A percentile compares a stretch with the other conserved stretches of the same genome.
Evolutionary conservation across 805 yeast species (phyloP).

Genomic region (Barnettozyma botsteinii): DNA sequence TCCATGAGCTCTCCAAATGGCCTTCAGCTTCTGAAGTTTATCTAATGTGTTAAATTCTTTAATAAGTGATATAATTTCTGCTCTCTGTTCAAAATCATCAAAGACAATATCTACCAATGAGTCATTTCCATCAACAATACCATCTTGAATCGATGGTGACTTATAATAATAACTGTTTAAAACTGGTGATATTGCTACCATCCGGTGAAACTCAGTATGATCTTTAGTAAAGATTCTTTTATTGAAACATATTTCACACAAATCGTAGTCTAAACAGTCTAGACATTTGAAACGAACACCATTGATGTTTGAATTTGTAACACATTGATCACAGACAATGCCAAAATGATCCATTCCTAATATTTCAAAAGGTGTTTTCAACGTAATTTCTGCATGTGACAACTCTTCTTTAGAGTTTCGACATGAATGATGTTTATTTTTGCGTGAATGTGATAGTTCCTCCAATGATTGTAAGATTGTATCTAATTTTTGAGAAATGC

Average conservation of each 20-base stretch:
- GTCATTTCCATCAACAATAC: slow-evolving; percentile 1
- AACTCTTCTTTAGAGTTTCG: no score
- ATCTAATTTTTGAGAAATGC: neutral
- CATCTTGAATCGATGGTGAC: neutral
- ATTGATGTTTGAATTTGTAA: neutral
- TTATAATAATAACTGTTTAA: neutral
- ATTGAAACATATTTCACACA: slow-evolving; percentile 4
- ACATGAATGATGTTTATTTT: neutral
- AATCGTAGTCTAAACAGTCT: slow-evolving; percentile 2
- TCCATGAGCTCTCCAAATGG: no score
- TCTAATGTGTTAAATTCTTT: slow-evolving; percentile 1
- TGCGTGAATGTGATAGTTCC: neutral
- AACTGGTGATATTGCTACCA: slow-evolving; percentile 2
- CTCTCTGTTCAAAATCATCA: slow-evolving; percentile 3
- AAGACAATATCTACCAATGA: slow-evolving; percentile 3
- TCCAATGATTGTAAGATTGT: neutral
- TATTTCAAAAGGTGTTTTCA: neutral
- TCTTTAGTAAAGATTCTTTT: neutral
- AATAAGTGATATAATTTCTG: slow-evolving; percentile 1
- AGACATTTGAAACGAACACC: slow-evolving; percentile 7
- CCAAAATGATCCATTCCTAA: slow-evolving; percentile 9
- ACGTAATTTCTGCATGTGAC: neutral
- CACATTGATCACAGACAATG: slow-evolving; percentile 12
- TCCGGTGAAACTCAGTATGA: neutral
- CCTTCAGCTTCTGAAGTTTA: slow-evolving; percentile 1